phyloP scores from a whole-genome alignment of 257 asterid genomes.

The Solanum pimpinellifolium region DNA sequence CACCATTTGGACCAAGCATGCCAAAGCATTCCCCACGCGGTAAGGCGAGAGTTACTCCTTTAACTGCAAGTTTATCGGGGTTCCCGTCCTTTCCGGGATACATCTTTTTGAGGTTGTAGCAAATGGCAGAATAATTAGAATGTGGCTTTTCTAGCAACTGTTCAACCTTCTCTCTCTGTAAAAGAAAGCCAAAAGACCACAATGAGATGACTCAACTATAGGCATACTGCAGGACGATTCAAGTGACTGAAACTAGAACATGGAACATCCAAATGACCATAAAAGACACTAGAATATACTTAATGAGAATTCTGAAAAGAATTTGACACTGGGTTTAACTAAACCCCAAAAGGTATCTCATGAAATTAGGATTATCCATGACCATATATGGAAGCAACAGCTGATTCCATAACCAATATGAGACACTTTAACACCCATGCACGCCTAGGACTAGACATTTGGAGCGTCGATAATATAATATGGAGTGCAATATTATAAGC shows the following conservation, averaged over 20 bases:
- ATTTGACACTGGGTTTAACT: neutral
- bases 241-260: neutral
- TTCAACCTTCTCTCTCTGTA: conserved; percentile 21
- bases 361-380: neutral
- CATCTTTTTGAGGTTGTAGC: conserved; percentile 21
- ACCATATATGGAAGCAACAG: neutral
- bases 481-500: neutral
- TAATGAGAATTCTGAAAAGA: neutral
- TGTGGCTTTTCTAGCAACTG: conserved; percentile 12
- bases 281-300: neutral
- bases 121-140: conserved; percentile 14
- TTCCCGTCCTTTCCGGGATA: conserved; percentile 32
- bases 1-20: conserved; percentile 42
- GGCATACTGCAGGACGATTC: neutral
- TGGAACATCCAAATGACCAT: neutral
- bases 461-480: neutral
- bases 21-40: conserved; percentile 37
- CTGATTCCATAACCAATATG: neutral
- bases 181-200: neutral
- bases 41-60: conserved; percentile 25
- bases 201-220: neutral
- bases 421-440: neutral
- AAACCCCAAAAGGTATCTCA: neutral
- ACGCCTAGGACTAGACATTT: neutral
- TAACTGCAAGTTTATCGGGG: conserved; percentile 30